Percentiles rank a stretch among this genome's conserved stretches.
Conservation (phyloP, 805 yeast genomes). For the Candida ortonii region DNA sequence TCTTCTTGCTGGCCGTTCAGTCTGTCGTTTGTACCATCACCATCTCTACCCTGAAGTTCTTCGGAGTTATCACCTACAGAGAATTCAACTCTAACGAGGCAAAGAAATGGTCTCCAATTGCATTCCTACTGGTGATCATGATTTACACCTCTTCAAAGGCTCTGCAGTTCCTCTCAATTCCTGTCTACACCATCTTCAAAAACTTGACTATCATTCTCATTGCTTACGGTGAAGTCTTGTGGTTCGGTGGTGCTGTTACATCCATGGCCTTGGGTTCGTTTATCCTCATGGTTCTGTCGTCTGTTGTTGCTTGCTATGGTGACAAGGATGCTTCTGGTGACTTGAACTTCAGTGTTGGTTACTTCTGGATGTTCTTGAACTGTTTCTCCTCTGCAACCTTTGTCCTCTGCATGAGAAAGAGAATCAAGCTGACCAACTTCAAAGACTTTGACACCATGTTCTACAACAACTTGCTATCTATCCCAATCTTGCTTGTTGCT, state of each 20-base stretch:
- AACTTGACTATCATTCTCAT: conserved; percentile 93
- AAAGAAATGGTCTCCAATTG: conserved; percentile 93
- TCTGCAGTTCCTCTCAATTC: conserved; percentile 83
- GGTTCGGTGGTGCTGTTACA: conserved; percentile 94
- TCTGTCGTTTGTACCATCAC: conserved; percentile 76
- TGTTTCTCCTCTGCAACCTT: conserved; percentile 93
- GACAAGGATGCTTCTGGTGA: conserved; percentile 40
- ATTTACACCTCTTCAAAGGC: conserved; percentile 97
- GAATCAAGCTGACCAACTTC: conserved; percentile 95
- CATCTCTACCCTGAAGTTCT: conserved; percentile 66
- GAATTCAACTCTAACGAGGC: conserved; percentile 84
- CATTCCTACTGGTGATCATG: conserved; percentile 85
- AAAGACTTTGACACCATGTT: conserved; percentile 97
- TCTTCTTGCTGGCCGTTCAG: conserved; percentile 86
- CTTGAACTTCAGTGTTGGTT: conserved; percentile 62
- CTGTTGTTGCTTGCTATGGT: conserved; percentile 94
- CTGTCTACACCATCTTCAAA: conserved; percentile 97
- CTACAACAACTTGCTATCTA: conserved; percentile 91
- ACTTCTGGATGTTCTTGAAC: conserved; percentile 95
- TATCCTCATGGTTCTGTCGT: conserved; percentile 87
- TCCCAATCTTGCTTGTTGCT: conserved; percentile 78
- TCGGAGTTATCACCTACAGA: conserved; percentile 82
- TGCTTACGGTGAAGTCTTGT: conserved; percentile 96
- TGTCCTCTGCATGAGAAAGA: conserved; percentile 93
- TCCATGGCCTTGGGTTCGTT: conserved; percentile 88